Evolutionary conservation across 192 early-diverging fungal species (phyloP), one percentile per base, ranked within the genome.

Genomic region (Haplosporangium gracile): DNA sequence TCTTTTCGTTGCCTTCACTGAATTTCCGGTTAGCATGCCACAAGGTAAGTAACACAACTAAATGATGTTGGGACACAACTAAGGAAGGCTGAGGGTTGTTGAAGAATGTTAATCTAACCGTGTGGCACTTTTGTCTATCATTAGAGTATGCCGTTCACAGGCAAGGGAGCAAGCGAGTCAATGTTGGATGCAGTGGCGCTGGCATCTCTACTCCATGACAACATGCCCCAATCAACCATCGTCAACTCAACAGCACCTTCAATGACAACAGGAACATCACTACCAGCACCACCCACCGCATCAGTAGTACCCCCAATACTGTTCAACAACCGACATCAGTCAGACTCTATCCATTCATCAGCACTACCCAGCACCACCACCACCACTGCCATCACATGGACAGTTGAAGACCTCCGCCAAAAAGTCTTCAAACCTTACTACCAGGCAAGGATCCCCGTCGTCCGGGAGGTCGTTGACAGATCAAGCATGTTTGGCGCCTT

Each of bases 111-210:
- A 5, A 51, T 18, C 49, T 51, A 51, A 51, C 49, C 49, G 18
- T 1, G 4, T 51, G 16, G 16, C 18, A 16, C 18, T 22, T 26
- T 69, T 22, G 24, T 60, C 20, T 43, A 15, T 1, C 51, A 2
- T n/a, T 74, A 81, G 80, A 70, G 73, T 34, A 74, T 75, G 6
- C 80, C 74, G 5, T 76, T 75, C 20, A 76, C 68, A 34, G 74
- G 68, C 36, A 75, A 76, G 5, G 80, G 80, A 9, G 80, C 68
- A 32, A 82, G 51, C 20, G 80, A 76, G 65, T 82, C 74, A 29
- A 82, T 82, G 16, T 68, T 82, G n/a, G 80, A 76, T 32, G 80
- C 80, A 38, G 80, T 70, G 0, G 53, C 70, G 24, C 51, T 82
- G 1, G 80, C 80, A 7, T 82, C 80, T 2, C 49, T 82, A 13